Percentiles rank a stretch among this genome's conserved stretches.
These are phyloP conservation scores for Lolium perenne DNA, from an alignment of 176 grass and related monocot genomes.

Conservation along the genomic window DNA sequence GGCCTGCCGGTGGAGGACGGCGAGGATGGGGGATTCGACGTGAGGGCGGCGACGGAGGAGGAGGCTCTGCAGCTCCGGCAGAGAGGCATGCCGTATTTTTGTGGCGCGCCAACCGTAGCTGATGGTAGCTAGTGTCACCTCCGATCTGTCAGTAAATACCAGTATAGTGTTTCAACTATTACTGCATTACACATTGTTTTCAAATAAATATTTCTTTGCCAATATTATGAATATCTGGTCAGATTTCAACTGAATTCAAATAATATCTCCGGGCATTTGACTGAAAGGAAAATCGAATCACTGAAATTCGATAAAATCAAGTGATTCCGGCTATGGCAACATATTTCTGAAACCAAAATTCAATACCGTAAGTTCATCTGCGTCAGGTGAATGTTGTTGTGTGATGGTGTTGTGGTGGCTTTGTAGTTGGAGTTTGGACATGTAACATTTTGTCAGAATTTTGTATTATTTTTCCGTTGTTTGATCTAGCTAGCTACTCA, in stretches of 20 bases:
- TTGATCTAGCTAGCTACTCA: no score
- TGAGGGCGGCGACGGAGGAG: not conserved
- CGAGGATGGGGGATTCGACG: slow-evolving; percentile 34
- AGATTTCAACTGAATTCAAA: not conserved
- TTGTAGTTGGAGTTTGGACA: no score
- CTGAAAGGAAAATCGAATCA: not conserved
- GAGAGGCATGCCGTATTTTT: slow-evolving; percentile 75
- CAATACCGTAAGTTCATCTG: no score
- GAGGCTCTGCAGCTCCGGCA: slow-evolving; percentile 54
- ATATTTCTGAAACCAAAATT: not conserved
- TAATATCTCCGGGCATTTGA: not conserved
- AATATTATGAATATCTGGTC: not conserved
- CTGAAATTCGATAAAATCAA: not conserved
- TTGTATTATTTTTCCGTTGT: no score
- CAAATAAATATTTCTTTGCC: not conserved
- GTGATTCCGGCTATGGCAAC: not conserved
- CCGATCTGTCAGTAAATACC: not conserved
- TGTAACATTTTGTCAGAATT: no score
- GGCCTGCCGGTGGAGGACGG: slow-evolving; percentile 52
- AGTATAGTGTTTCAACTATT: not conserved
- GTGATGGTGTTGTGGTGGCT: no score
- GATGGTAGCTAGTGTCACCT: not conserved
- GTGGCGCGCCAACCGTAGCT: slow-evolving; percentile 23
- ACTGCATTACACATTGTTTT: not conserved
- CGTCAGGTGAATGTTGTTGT: no score